Percentiles rank a stretch among this genome's conserved stretches.
phyloP scores from a whole-genome alignment of 2,329 filamentous ascomycete genomes.

The Venturiaceae sp. region DNA sequence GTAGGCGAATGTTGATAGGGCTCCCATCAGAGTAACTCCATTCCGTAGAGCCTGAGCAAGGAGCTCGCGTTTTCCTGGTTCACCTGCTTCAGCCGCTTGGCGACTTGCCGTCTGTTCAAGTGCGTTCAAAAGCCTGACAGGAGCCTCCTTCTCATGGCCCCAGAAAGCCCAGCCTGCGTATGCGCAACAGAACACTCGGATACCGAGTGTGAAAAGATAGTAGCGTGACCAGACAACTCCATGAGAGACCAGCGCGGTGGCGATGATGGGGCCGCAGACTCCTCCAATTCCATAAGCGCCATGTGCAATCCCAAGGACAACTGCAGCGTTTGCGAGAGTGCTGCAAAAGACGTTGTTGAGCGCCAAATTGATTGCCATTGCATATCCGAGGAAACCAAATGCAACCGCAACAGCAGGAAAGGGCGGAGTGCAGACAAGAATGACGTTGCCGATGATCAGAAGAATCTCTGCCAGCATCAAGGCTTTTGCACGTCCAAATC shows the following conservation, averaged over 20 bases:
- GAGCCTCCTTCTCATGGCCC: slow-evolving; percentile 55
- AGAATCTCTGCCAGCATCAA: slow-evolving; percentile 49
- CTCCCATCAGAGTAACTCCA: slow-evolving; percentile 59
- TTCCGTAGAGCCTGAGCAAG: slow-evolving; percentile 41
- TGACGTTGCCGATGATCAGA: slow-evolving; percentile 52
- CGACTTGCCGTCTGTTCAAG: slow-evolving; percentile 33
- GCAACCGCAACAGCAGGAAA: slow-evolving; percentile 55
- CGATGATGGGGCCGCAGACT: slow-evolving; percentile 58
- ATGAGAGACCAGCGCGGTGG: slow-evolving; percentile 59
- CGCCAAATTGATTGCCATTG: slow-evolving; percentile 40
- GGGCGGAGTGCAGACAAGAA: slow-evolving; percentile 58
- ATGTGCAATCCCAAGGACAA: slow-evolving; percentile 52
- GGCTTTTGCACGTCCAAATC: slow-evolving; percentile 55
- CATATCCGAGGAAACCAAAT: slow-evolving; percentile 57
- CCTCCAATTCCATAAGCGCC: slow-evolving; percentile 47
- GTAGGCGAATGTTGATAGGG: slow-evolving; percentile 77
- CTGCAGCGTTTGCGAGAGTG: slow-evolving; percentile 41
- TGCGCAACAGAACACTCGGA: slow-evolving; percentile 47
- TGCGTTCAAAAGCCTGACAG: slow-evolving; percentile 31
- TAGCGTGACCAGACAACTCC: slow-evolving; percentile 59
- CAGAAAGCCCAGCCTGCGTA: slow-evolving; percentile 60
- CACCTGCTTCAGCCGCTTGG: slow-evolving; percentile 29
- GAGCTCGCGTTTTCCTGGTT: slow-evolving; percentile 36
- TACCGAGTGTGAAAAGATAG: slow-evolving; percentile 56
- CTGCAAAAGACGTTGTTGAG: slow-evolving; percentile 48